Base-by-base conservation (phyloP, 176 grass and related monocot species). In the Calamus simplicifolius region DNA sequence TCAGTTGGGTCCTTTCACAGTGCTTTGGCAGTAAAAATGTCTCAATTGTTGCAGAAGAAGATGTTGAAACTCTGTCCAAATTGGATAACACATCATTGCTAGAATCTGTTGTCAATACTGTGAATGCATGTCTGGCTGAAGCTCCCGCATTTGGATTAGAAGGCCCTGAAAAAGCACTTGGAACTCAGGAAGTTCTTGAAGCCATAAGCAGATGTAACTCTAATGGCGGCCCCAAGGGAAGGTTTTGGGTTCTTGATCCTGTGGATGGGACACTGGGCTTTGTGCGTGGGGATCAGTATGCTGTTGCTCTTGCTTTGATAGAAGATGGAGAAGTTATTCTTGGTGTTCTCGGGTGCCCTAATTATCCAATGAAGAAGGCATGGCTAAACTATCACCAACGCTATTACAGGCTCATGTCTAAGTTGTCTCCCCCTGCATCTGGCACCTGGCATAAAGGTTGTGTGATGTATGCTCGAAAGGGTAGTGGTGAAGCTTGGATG, bases 161-260 rank as follows among this genome's bases (percentile, higher is more conserved):
- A 67, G 58, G 56, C 49, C 83, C 81, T 2, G 61, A 67, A 21
- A 80, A 82, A 29, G 74, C 69, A 16, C 58, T 97, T 5, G 27
- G 51, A 18, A 64, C 67, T 68, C 61, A 69, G n/a, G 80, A 97
- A 77, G 69, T 97, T 77, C 81, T 90, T 69, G 64, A 97, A 72
- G 83, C 88, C 59, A 97, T 97, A 79, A 56, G 72, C 51, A 97
- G 53, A 27, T 97, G 87, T 56, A 82, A 82, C 72, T 97, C 83
- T 48, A 70, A 68, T 0, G 87, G 92, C 49, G 92, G 92, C 38
- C 66, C 87, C 2, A 85, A 90, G 69, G 92, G 92, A 71, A 75
- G 75, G 72, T 97, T 91, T 60, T 97, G 87, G 92, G 92, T 97
- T 50, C 86, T 97, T 48, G 92, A 96, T 63, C 92, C 92, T 73